A percentile compares a stretch with the other conserved stretches of the same genome.
Evolutionary conservation across 495 filamentous ascomycete genomes (phyloP).

Genomic region (Neurospora cerealis): DNA sequence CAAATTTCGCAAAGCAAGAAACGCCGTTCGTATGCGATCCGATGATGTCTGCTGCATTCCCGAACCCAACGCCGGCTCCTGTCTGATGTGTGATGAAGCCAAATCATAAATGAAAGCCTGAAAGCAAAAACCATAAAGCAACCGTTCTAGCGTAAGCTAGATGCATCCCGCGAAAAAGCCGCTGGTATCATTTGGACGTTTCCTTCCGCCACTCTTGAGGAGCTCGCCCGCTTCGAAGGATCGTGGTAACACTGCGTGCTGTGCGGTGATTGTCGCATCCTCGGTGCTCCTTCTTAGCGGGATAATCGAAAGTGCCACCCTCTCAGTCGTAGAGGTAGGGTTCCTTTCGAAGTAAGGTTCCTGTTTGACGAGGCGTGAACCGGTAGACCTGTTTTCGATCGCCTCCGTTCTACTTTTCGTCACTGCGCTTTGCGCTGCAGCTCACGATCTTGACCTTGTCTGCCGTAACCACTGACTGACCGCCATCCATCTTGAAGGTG

Average conservation of each 20-base stretch:
- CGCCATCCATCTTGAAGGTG: conserved; percentile 90
- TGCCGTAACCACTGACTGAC: conserved; percentile 39
- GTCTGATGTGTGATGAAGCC: background rate
- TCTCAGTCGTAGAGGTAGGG: background rate
- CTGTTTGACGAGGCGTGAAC: background rate
- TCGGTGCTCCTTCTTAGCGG: background rate
- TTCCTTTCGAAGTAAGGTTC: background rate
- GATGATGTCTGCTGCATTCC: background rate
- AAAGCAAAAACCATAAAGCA: background rate
- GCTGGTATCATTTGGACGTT: background rate
- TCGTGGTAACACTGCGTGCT: background rate
- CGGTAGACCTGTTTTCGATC: background rate
- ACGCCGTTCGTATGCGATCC: background rate
- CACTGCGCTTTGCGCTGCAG: conserved; percentile 80
- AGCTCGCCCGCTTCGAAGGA: background rate
- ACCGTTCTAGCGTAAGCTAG: background rate
- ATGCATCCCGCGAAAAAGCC: background rate
- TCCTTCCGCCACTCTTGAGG: background rate
- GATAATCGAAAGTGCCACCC: background rate
- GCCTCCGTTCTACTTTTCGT: conserved; percentile 43
- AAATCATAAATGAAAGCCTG: background rate
- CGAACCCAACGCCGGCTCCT: background rate
- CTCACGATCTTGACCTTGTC: conserved; percentile 97
- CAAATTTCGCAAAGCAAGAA: background rate
- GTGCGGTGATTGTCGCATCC: background rate